Percentiles rank a stretch among this genome's conserved stretches.
Evolutionary conservation across 2,329 filamentous ascomycete genomes (phyloP).

Genomic region (Lachnum nothofagi): DNA sequence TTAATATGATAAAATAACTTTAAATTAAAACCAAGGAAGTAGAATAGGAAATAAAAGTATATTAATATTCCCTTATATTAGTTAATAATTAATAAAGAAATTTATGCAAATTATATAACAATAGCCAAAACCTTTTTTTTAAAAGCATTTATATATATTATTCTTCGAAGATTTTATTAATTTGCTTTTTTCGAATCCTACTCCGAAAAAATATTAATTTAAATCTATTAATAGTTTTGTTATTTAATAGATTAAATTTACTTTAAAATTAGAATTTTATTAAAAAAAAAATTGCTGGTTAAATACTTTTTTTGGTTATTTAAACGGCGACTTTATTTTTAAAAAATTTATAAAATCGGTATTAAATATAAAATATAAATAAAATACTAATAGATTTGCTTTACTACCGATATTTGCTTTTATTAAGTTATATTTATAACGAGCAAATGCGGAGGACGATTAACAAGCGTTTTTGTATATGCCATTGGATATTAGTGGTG

Average conservation of each 20-base stretch:
- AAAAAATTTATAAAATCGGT: slow-evolving; percentile 22
- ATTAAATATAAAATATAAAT: slow-evolving; percentile 26
- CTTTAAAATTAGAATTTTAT: slow-evolving; percentile 20
- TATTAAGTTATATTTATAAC: slow-evolving; percentile 9
- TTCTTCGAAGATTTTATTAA: slow-evolving; percentile 22
- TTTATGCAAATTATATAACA: slow-evolving; percentile 20
- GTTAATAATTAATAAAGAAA: slow-evolving; percentile 17
- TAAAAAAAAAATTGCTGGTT: slow-evolving; percentile 28
- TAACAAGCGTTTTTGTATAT: slow-evolving; percentile 7
- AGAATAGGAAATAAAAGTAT: slow-evolving; percentile 15
- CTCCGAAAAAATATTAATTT: slow-evolving; percentile 20
- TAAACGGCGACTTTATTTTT: slow-evolving; percentile 20
- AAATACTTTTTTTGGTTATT: slow-evolving; percentile 25
- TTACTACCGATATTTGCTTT: slow-evolving; percentile 47
- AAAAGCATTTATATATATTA: slow-evolving; percentile 19
- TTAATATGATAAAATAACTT: slow-evolving; percentile 8
- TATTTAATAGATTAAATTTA: slow-evolving; percentile 24
- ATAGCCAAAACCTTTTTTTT: slow-evolving; percentile 23
- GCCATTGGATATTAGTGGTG: slow-evolving; percentile 13
- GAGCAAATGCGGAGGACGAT: slow-evolving; percentile 10
- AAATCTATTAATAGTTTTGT: slow-evolving; percentile 24
- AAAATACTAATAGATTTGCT: slow-evolving; percentile 62
- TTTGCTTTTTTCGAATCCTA: slow-evolving; percentile 14
- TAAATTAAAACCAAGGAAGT: slow-evolving; percentile 14
- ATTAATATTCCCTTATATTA: slow-evolving; percentile 17